Evolutionary conservation across 2,329 filamentous ascomycete genomes (phyloP).

Genomic region (Penicillium brasilianum): DNA sequence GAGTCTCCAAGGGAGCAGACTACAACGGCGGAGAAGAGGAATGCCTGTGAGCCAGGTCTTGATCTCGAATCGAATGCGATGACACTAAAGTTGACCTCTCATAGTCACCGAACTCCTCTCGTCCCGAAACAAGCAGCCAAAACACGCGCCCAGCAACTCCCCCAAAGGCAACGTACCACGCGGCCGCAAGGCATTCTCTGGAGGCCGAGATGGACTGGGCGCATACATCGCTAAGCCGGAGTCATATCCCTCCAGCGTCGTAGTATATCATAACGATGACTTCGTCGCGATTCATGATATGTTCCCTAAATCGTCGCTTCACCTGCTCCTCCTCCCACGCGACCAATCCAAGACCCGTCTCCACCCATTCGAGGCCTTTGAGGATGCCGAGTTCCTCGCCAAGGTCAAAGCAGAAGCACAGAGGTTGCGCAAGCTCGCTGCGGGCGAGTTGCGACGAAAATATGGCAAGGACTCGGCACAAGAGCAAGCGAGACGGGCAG

Average conservation of each 20-base stretch:
- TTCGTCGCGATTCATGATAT: slow-evolving; percentile 81
- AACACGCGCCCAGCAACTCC: slow-evolving; percentile 25
- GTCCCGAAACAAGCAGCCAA: slow-evolving; percentile 51
- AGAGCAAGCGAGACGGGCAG: slow-evolving; percentile 68
- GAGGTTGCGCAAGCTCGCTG: slow-evolving; percentile 69
- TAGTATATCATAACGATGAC: slow-evolving; percentile 69
- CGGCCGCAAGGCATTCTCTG: slow-evolving; percentile 35
- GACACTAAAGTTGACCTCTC: background rate
- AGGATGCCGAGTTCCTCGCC: slow-evolving; percentile 70
- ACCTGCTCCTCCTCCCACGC: slow-evolving; percentile 86
- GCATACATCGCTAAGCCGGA: slow-evolving; percentile 69
- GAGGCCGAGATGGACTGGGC: slow-evolving; percentile 66
- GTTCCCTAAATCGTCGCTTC: slow-evolving; percentile 83
- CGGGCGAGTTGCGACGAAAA: slow-evolving; percentile 72
- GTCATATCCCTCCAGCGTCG: slow-evolving; percentile 61
- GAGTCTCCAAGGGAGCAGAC: background rate
- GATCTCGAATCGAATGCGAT: background rate
- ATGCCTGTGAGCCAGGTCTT: slow-evolving; percentile 39
- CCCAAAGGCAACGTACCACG: slow-evolving; percentile 25
- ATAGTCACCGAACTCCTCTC: slow-evolving; percentile 62
- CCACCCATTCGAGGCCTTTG: slow-evolving; percentile 79
- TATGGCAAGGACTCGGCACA: slow-evolving; percentile 67
- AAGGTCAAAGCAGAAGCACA: slow-evolving; percentile 65
- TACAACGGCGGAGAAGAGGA: slow-evolving; percentile 38
- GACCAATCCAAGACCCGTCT: slow-evolving; percentile 62